Evolutionary conservation across 495 filamentous ascomycete species (phyloP).

Genomic region (Talaromyces thailandensis): DNA sequence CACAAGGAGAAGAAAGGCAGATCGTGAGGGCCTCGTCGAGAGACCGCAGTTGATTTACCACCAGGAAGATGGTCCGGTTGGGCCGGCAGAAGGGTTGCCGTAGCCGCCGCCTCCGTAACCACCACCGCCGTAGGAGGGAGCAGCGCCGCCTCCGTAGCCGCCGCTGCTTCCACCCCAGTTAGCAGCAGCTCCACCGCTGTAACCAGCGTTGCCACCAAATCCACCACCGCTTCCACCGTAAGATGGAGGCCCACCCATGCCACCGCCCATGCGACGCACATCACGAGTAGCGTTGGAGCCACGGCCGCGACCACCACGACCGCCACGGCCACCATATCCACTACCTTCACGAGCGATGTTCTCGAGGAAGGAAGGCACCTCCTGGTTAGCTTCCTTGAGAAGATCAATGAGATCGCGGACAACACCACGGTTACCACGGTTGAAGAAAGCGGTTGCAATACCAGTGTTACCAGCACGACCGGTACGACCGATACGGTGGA

Average conservation of each 20-base stretch:
- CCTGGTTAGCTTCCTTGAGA: slow-evolving; percentile 96
- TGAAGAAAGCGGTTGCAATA: slow-evolving; percentile 98
- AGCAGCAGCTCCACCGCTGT: slow-evolving; percentile 22
- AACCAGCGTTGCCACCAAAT: slow-evolving; percentile 31
- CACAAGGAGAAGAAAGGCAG: slow-evolving; percentile 38
- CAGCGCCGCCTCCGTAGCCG: slow-evolving; percentile 37
- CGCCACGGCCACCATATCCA: slow-evolving; percentile 63
- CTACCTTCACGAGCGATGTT: slow-evolving; percentile 90
- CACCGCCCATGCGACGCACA: slow-evolving; percentile 58
- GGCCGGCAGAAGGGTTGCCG: slow-evolving; percentile 71
- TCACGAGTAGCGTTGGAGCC: slow-evolving; percentile 68
- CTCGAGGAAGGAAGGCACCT: slow-evolving; percentile 88
- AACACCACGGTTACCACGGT: slow-evolving; percentile 96
- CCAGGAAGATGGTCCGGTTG: slow-evolving; percentile 80
- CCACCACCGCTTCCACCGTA: slow-evolving; percentile 43
- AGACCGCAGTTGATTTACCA: slow-evolving; percentile 66
- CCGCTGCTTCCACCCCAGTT: slow-evolving; percentile 15
- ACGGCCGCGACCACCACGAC: slow-evolving; percentile 62
- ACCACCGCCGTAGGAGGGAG: slow-evolving; percentile 39
- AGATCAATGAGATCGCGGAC: slow-evolving; percentile 92
- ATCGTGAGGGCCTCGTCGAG: slow-evolving; percentile 34
- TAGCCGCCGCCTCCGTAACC: slow-evolving; percentile 53
- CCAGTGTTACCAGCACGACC: slow-evolving; percentile 98
- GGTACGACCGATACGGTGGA: slow-evolving; percentile 99
- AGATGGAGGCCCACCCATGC: slow-evolving; percentile 28